phyloP scores from a whole-genome alignment of 2,329 filamentous ascomycete genomes.

The Cladophialophora carrionii region DNA sequence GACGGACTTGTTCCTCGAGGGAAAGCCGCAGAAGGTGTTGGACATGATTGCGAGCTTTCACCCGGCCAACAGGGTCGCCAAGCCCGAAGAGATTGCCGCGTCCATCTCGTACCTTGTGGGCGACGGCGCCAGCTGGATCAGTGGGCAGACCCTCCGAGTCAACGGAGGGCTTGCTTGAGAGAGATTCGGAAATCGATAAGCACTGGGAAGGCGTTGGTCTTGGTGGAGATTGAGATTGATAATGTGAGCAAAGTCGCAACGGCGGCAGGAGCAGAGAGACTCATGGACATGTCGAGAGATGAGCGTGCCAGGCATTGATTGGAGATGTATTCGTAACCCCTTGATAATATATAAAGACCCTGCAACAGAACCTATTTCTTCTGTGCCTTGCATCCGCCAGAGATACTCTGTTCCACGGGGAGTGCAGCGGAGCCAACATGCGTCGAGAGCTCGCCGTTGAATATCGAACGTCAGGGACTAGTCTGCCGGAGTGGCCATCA shows the following conservation, averaged over 20 bases:
- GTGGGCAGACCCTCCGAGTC: conserved; percentile 53
- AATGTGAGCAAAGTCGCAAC: neutral
- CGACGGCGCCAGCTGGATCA: conserved; percentile 49
- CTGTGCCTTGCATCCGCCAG: neutral
- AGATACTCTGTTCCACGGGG: neutral
- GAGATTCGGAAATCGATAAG: neutral
- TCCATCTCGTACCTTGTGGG: conserved; percentile 51
- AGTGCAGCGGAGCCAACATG: neutral
- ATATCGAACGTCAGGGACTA: too few species aligned
- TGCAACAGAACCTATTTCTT: neutral
- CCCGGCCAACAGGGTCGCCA: conserved; percentile 54
- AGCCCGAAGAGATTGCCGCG: conserved; percentile 56
- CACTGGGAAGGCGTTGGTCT: neutral
- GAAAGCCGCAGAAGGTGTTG: conserved; percentile 54
- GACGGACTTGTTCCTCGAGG: conserved; percentile 60
- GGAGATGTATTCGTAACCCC: neutral
- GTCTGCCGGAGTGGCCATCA: too few species aligned
- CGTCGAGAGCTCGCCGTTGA: neutral
- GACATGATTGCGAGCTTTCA: conserved; percentile 48
- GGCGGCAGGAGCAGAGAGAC: neutral
- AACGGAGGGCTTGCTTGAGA: conserved; percentile 48
- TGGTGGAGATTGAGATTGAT: neutral
- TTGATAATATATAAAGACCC: neutral
- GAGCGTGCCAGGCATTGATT: neutral
- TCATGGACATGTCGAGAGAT: neutral